Evolutionary conservation across 768 basidiomycete species (phyloP).

Genomic region (Melanogaster broomeanus): DNA sequence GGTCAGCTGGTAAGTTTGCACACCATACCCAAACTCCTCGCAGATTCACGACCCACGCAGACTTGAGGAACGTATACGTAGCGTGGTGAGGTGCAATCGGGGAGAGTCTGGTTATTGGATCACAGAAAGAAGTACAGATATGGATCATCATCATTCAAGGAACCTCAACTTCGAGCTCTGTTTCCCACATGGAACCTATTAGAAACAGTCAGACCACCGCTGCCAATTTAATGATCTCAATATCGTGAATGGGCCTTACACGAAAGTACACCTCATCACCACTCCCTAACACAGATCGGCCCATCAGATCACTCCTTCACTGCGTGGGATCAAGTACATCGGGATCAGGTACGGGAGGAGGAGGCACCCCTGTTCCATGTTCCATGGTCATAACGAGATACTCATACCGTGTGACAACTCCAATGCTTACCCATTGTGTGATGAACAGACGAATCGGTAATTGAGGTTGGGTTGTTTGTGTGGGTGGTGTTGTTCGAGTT

Average conservation of each 20-base stretch:
- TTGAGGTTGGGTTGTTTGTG: conserved; percentile 12
- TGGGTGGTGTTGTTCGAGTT: conserved; percentile 22
- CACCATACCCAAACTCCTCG: background rate
- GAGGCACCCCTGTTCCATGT: background rate
- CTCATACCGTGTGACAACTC: background rate
- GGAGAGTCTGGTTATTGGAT: background rate
- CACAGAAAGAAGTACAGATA: background rate
- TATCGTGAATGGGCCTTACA: background rate
- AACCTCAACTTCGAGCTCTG: no score
- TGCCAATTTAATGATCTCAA: background rate
- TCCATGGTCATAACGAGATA: background rate
- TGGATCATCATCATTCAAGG: background rate
- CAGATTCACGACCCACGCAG: background rate
- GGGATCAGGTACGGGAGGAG: background rate
- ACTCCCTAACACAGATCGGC: background rate
- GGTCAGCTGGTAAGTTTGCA: no score
- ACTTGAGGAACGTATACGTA: background rate
- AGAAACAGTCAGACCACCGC: background rate
- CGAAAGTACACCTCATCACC: background rate
- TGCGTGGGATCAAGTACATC: conserved; percentile 4
- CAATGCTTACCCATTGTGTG: conserved; percentile 24
- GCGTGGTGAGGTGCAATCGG: background rate
- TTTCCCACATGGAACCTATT: background rate
- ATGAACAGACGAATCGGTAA: conserved; percentile 24
- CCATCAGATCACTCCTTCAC: background rate